Conservation (phyloP, 768 basidiomycete species). For the Suillus clintonianus region DNA sequence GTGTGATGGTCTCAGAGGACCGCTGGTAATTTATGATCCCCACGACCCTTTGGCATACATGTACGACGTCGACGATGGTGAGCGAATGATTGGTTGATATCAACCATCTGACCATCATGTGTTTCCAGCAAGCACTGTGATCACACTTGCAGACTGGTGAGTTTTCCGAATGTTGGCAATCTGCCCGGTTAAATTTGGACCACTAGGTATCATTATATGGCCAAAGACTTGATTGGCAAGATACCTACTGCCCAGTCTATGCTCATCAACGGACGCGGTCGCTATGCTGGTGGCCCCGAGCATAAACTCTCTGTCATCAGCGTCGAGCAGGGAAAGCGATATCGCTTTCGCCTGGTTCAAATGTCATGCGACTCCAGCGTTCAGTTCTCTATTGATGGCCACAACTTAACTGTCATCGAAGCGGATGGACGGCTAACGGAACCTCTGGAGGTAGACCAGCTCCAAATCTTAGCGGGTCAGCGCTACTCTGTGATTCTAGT, state of each 20-base stretch:
- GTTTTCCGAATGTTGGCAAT: not conserved
- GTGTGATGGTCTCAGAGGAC: slow-evolving; percentile 26
- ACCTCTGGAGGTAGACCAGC: slow-evolving; percentile 42
- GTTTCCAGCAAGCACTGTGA: slow-evolving; percentile 37
- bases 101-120: not conserved
- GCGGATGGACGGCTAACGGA: slow-evolving; percentile 42
- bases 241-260: slow-evolving; percentile 24
- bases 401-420: slow-evolving; percentile 48
- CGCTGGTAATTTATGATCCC: slow-evolving; percentile 44
- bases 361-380: slow-evolving; percentile 46
- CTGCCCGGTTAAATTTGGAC: not conserved
- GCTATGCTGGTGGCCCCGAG: slow-evolving; percentile 33
- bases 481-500: slow-evolving; percentile 32
- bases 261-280: slow-evolving; percentile 43
- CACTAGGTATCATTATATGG: slow-evolving; percentile 16
- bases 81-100: not conserved
- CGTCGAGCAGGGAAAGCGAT: slow-evolving; percentile 33
- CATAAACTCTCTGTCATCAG: slow-evolving; percentile 37
- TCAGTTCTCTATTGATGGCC: slow-evolving; percentile 47
- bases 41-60: slow-evolving; percentile 37
- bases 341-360: slow-evolving; percentile 38
- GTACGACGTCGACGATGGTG: slow-evolving; percentile 49
- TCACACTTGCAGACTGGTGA: slow-evolving; percentile 44
- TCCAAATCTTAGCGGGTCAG: slow-evolving; percentile 39
- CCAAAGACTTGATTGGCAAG: slow-evolving; percentile 22